These are phyloP conservation scores for Chlamydomonas sphaeroides DNA, from an alignment of 139 green algal genomes.

Conservation along the genomic window DNA sequence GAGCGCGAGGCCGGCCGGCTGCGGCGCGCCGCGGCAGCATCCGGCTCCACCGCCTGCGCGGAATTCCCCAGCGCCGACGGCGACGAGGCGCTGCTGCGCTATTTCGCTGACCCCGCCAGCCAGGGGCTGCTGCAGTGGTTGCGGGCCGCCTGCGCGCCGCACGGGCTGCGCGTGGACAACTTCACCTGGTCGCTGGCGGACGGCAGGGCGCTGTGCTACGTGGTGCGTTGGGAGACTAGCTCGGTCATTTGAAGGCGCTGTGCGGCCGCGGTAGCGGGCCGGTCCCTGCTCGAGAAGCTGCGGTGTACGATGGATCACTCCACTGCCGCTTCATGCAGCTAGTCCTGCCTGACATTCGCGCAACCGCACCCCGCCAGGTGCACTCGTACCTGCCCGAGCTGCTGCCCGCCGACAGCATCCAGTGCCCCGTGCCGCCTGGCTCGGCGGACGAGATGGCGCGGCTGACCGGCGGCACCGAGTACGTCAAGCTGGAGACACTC, in stretches of 20 bases:
- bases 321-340: no score
- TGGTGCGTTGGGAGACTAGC: slow-evolving; percentile 68
- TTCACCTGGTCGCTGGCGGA: slow-evolving; percentile 79
- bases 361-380: slow-evolving; percentile 68
- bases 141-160: slow-evolving; percentile 66
- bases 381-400: slow-evolving; percentile 74
- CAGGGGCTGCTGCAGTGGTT: slow-evolving; percentile 79
- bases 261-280: no score
- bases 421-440: slow-evolving; percentile 39
- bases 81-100: slow-evolving; percentile 21
- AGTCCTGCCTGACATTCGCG: no score
- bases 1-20: slow-evolving; percentile 38
- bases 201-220: slow-evolving; percentile 76
- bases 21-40: background rate
- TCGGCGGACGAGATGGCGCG: slow-evolving; percentile 46
- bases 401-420: slow-evolving; percentile 51
- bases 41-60: background rate
- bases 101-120: slow-evolving; percentile 51
- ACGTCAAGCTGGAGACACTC: slow-evolving; percentile 56
- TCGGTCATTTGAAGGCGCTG: no score
- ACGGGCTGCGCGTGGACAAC: slow-evolving; percentile 64
- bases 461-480: slow-evolving; percentile 51
- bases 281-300: no score
- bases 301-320: no score
- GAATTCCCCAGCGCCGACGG: background rate